Base-by-base conservation (phyloP, 2,329 filamentous ascomycete species). In the Arthrobotrys conoides region DNA sequence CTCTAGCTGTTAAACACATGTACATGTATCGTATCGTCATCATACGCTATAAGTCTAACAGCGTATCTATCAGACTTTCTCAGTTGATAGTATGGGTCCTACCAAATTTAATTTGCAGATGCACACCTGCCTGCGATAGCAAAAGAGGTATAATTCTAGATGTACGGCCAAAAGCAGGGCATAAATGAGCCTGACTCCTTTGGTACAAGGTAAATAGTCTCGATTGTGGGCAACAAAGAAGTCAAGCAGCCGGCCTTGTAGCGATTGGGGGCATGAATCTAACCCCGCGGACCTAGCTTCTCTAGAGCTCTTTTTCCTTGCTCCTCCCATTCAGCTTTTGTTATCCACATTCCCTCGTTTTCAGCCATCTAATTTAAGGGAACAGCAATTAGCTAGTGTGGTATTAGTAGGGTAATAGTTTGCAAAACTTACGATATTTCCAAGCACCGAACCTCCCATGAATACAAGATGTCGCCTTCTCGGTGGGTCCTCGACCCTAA, bases 391-490 rank as follows among this genome's bases (percentile, higher is more conserved):
- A 48, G 46, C 10, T 5, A 24, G 27, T 12, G 4, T 20, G 22
- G 46, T 33, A 3, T 14, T 46, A 30, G 44, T 16, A 30, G 27
- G 12, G 16, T 27, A 27, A 2, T 12, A 9, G n/a, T 2, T n/a
- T 16, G 9, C 38, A n/a, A 18, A 22, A 84, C 87, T 84, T 86
- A 89, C 88, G 85, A 99, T 96, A 84, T 98, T 98, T 82, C 96
- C 96, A 83, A 99, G 87, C 80, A 99, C 96, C 27, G 96, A 96
- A 82, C 96, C 96, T 75, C 96, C 96, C 71, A 99, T 86, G 88
- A 99, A 98, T n/a, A 99, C 96, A 94, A 99, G 98, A 87, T 99
- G 96, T 85, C 95, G 89, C 87, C 96, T 90, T 86, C 96, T 90
- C 38, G 96, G 96, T 65, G 96, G 96, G 85, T 99, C 96, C 85